phyloP scores from a whole-genome alignment of 306 rosid species.

The Hippophae gyantsensis region DNA sequence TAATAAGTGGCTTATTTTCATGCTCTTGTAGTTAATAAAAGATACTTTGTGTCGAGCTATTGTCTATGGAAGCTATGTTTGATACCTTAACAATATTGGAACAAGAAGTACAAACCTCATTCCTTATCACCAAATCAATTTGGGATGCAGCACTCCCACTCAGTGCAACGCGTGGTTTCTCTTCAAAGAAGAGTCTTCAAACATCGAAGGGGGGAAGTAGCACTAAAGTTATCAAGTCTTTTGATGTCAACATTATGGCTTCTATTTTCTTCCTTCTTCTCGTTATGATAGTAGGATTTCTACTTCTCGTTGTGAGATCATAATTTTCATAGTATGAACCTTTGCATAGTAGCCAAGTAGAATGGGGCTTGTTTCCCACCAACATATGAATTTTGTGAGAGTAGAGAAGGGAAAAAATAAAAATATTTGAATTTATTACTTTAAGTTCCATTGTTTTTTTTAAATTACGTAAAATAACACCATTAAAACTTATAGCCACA shows the following conservation, averaged over 20 bases:
- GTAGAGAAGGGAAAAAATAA: too few relatives aligned
- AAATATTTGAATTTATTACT: too few relatives aligned
- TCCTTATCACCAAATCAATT: conserved; percentile 41
- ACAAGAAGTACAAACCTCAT: conserved; percentile 50
- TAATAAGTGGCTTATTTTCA: neutral
- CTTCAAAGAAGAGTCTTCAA: conserved; percentile 5
- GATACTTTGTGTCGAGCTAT: conserved; percentile 37
- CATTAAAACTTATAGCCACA: too few relatives aligned
- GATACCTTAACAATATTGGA: conserved; percentile 49
- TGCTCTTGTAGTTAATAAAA: conserved; percentile 33
- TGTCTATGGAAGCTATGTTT: conserved; percentile 42
- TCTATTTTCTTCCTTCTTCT: conserved; percentile 49
- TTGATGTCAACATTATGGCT: conserved; percentile 29
- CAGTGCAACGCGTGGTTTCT: conserved; percentile 19
- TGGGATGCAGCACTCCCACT: conserved; percentile 57
- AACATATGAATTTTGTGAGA: too few relatives aligned
- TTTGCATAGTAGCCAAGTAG: too few relatives aligned
- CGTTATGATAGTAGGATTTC: conserved; percentile 40
- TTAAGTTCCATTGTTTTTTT: too few relatives aligned
- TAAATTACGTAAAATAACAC: too few relatives aligned
- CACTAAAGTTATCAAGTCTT: conserved; percentile 16
- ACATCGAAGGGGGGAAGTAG: conserved; percentile 14
- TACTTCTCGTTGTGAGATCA: conserved; percentile 21
- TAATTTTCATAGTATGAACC: too few relatives aligned
- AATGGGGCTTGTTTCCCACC: too few relatives aligned